A percentile compares a stretch with the other conserved stretches of the same genome.
Conservation (phyloP, 441 rosid species). For the Gossypium schwendimanii region DNA sequence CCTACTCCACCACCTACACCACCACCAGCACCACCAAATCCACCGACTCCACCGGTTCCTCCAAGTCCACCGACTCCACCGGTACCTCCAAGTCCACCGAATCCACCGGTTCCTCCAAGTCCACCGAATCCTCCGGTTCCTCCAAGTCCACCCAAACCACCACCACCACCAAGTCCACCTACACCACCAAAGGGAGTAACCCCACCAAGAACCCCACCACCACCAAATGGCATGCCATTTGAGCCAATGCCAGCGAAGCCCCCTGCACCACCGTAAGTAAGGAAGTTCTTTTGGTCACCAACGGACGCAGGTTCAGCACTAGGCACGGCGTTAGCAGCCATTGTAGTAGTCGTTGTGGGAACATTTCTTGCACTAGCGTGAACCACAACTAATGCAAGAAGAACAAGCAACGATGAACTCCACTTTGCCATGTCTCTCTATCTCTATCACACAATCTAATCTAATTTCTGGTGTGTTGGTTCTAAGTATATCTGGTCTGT, state of each 20-base stretch:
- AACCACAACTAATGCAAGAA: constrained; percentile 14
- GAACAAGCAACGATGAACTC: neutral
- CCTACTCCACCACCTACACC: constrained; percentile 14
- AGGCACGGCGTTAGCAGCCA: neutral
- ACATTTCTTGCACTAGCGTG: constrained; percentile 25
- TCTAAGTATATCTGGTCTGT: neutral
- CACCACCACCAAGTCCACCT: constrained; percentile 18
- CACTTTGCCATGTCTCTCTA: neutral
- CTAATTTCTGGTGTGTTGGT: neutral
- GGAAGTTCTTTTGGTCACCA: constrained; percentile 52
- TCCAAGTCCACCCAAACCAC: constrained; percentile 8
- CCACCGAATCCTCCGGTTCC: neutral
- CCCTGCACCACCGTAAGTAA: constrained; percentile 51
- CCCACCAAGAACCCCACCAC: constrained; percentile 40
- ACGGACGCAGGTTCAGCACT: constrained; percentile 32
- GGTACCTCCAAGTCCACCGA: constrained; percentile 11
- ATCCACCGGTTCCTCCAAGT: constrained; percentile 5
- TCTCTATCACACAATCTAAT: neutral
- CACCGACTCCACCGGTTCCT: constrained; percentile 13
- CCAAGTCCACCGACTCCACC: constrained; percentile 11
- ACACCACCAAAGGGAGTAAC: constrained; percentile 26
- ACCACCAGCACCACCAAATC: neutral
- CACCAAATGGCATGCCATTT: constrained; percentile 38
- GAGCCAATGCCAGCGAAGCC: constrained; percentile 46
- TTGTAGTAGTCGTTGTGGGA: constrained; percentile 4